phyloP scores from a whole-genome alignment of 2,329 filamentous ascomycete species.

The Calonectria leucothoes region DNA sequence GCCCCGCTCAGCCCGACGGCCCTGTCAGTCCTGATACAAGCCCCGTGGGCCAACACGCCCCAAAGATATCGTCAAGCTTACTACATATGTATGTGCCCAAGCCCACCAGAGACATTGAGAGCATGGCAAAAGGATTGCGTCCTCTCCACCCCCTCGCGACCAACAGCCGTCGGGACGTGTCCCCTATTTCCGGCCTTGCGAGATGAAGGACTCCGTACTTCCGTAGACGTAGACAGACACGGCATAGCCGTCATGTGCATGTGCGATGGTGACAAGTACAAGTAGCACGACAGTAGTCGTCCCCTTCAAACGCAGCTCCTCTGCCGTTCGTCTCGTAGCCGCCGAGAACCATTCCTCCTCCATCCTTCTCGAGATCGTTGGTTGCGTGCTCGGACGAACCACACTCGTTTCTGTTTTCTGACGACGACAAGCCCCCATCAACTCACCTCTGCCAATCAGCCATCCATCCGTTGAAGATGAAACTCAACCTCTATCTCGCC shows the following conservation, averaged over 20 bases:
- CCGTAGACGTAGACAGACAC: not conserved
- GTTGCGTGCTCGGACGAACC: not conserved
- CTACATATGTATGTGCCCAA: not conserved
- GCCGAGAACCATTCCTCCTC: not conserved
- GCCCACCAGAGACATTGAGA: not conserved
- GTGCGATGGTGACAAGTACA: not conserved
- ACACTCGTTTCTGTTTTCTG: not conserved
- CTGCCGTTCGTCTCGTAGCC: not conserved
- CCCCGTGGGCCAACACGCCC: not conserved
- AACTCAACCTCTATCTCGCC: not conserved
- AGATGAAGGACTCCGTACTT: not conserved
- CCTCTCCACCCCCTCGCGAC: not conserved
- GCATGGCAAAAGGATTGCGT: conserved; percentile 2
- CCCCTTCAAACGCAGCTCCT: not conserved
- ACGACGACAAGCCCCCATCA: not conserved
- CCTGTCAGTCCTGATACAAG: conserved; percentile 6
- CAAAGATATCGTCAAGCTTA: not conserved
- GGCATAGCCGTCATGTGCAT: not conserved
- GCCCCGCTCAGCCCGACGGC: not conserved
- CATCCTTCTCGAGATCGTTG: not conserved
- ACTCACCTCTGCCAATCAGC: not conserved
- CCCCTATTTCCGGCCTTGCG: not conserved
- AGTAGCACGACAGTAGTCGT: conserved; percentile 5
- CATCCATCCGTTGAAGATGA: not conserved
- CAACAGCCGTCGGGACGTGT: not conserved